Evolutionary conservation across 2,329 filamentous ascomycete species (phyloP), one percentile per base, ranked within the genome.

Genomic region (Paramyrothecium sp.): DNA sequence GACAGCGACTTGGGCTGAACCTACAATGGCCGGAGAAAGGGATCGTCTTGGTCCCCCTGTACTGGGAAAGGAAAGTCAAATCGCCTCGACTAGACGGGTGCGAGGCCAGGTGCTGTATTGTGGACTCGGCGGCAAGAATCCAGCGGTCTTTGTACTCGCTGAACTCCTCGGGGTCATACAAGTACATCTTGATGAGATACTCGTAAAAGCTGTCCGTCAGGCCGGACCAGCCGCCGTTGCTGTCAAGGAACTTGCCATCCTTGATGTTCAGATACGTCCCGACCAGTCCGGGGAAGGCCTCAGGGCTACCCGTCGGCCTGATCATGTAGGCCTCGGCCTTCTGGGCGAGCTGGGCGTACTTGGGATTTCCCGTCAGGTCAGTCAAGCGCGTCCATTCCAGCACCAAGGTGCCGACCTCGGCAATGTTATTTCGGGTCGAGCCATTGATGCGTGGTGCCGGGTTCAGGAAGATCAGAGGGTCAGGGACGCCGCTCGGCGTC

Each of bases 181-280:
- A 73, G 66, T 88, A 96, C 90, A 95, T 94, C 78, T 96, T 96
- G 72, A 96, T 88, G 33, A 96, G 82, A 67, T 96, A 96, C 74
- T 96, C 91, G 75, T 96, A 96, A 75, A 89, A 96, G 48, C 87
- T 91, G 71, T 96, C 91, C 30, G 83, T 83, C 7, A 89, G 89
- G 53, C 89, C 91, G 44, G 84, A 83, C 91, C 91, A 96, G 49
- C 90, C 89, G 54, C 92, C 91, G 2, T 63, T 67, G 22, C 81
- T 81, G 67, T 94, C 84, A 16, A 82, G 63, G 63, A 96, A 94
- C 8, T 77, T 65, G 20, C 92, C 92, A 3, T 83, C 86, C 2
- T 75, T 68, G 59, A 91, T 81, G 63, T 86, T 78, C 44, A 96
- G 81, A 51, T 83, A 75, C 26, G 82, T 86, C 5, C 92, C 92